phyloP scores from a whole-genome alignment of 2,329 filamentous ascomycete genomes.

The Alternaria sp. region DNA sequence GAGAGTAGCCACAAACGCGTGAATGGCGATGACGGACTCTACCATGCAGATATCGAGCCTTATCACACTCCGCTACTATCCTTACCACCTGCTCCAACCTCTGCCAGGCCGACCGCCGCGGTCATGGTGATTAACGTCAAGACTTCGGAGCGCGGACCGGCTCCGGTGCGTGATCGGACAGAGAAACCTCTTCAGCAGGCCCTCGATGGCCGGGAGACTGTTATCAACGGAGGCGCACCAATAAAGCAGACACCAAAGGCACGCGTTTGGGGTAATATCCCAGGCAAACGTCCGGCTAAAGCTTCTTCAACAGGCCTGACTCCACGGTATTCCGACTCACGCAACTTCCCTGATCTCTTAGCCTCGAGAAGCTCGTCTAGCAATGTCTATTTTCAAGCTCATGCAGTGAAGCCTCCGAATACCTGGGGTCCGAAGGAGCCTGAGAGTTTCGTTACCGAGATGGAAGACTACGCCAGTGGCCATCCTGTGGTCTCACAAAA shows the following conservation, averaged over 20 bases:
- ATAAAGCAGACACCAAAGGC: conserved; percentile 7
- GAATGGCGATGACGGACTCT: conserved; percentile 28
- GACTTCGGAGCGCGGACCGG: neutral
- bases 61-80: conserved; percentile 25
- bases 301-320: neutral
- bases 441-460: conserved; percentile 9
- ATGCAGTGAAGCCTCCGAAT: conserved; percentile 1
- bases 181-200: neutral
- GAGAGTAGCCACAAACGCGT: conserved; percentile 28
- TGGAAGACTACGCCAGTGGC: neutral
- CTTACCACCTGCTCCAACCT: conserved; percentile 7
- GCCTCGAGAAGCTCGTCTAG: neutral
- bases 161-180: neutral
- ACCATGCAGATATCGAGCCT: conserved; percentile 26
- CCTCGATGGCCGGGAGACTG: conserved; percentile 8
- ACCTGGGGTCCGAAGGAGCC: conserved; percentile 4
- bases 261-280: conserved; percentile 11
- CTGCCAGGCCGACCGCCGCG: conserved; percentile 14
- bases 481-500: conserved; percentile 31
- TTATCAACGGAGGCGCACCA: neutral
- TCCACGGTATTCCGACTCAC: neutral
- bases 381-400: neutral
- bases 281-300: conserved; percentile 1
- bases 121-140: conserved; percentile 22
- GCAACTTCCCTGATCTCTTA: neutral